Base-by-base conservation (phyloP, 306 rosid species). In the Cicer judaicum region DNA sequence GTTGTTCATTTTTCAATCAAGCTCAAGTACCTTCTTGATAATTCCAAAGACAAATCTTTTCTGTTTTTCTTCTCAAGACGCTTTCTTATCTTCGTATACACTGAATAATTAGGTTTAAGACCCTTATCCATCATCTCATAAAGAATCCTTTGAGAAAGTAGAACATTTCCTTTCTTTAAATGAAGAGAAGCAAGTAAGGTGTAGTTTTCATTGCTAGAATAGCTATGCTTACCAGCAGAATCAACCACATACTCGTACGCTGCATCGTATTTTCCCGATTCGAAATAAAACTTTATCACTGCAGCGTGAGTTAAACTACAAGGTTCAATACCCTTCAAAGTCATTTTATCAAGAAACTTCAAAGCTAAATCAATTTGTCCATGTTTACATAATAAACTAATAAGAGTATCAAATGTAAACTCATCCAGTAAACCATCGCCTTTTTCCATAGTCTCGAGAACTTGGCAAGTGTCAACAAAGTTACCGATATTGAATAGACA, bases 171-270 rank as follows among this genome's bases (percentile, higher is more conserved):
- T 65, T 75, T 82, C 57, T 89, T 85, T 83, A 82, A 75, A 79
- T 88, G 77, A 81, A 90, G 97, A 39, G 77, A 73, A 63, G 93
- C 96, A 53, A 93, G 97, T 72, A 88, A 81, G 81, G 85, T 85
- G 80, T 85, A 89, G 70, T 73, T 81, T 56, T 60, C 79, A 78
- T 77, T 92, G 77, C 79, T 67, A 11, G 90, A 80, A 83, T 13
- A 70, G 41, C 52, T 64, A 73, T 50, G 68, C 85, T 71, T 89
- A 44, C 9, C 39, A 70, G 77, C 66, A 36, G 80, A 85, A 60
- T 73, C 85, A 74, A 83, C 77, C 3, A 86, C 92, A 57, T 85
- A 85, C 12, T 40, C 57, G 57, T 88, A 86, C 0, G 97, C 98
- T 79, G 88, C 89, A 47, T 88, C 81, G 63, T 68, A 80, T 75